Base-by-base conservation (phyloP, 495 filamentous ascomycete genomes). In the Penicilliopsis zonata region DNA sequence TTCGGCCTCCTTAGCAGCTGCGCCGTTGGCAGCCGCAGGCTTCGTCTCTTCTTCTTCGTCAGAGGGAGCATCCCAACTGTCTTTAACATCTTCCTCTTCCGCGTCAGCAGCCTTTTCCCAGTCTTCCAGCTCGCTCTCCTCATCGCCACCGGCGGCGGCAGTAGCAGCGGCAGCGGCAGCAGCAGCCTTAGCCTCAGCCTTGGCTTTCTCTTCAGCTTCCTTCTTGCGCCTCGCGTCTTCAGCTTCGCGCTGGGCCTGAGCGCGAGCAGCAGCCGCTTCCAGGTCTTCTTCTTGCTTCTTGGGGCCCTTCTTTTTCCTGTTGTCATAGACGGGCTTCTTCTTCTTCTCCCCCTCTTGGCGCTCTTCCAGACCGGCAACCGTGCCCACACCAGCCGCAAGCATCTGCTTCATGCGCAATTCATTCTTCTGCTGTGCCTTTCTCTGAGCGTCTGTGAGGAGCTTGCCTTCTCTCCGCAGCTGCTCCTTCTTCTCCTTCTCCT, bases 401-500 rank as follows among this genome's bases (percentile, higher is more conserved):
- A 96, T 87, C 57, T 96, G 92, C 70, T 94, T 75, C 44, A 94
- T 67, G 35, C 90, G 86, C 46, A 82, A 60, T 53, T 95, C 82
- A 48, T 86, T 80, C 38, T 74, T 72, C 17, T 76, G 74, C 53
- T 88, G 80, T 38, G 80, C 80, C 45, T 94, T 86, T 46, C 76
- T 82, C 56, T 99, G 86, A 18, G 88, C 84, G 55, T 94, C 90
- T 41, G 87, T 94, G 38, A 94, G 65, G 44, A 86, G 86, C 52
- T 93, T 95, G 46, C 92, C 92, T 57, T 94, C 86, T 51, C 75
- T 87, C 64, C 90, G 90, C 10, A 94, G 72, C 57, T 94, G 82
- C 46, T 99, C 92, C 40, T 93, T 86, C 64, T 73, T 88, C 57
- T 94, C 82, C 57, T 81, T 92, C 52, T 99, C 92, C 57, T 81